Evolutionary conservation across 306 rosid species (phyloP), one percentile per base, ranked within the genome.

Genomic region (Myrica gale): DNA sequence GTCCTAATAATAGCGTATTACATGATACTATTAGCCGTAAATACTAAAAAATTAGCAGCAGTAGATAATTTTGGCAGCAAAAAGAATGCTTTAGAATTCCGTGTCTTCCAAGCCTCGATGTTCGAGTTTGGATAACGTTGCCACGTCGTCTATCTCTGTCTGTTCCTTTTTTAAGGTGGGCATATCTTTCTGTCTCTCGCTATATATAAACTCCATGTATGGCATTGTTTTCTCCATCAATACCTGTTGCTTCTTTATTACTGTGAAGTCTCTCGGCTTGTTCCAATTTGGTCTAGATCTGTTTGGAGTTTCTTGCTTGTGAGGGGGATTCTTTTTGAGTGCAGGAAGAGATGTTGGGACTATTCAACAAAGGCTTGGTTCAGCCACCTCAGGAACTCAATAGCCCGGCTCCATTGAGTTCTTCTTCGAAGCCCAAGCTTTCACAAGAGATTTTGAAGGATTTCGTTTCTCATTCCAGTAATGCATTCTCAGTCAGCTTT

Each of bases 351-450:
- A 32, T 94, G 98, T 88, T 91, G 79, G 94, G 92, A 2, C 87
- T 94, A 82, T 94, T 94, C 91, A 88, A 86, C 81, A 89, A 87
- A 71, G 90, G 79, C 42, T 79, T 89, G 80, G 94, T 87, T 8
- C 86, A 86, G 54, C 92, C 98, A 72, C 98, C 98, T 0, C 82
- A 90, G 83, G 98, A 94, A 89, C 93, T 94, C 26, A 79, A 90
- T 12, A 93, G 98, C 80, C 94, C 98, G 19, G 92, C 87, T 56
- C 68, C 93, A 45, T 44, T 68, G 78, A 74, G 68, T 75, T 82
- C 82, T 17, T 62, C 82, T 44, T 53, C 51, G 68, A 90, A 84
- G 83, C 85, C 93, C 3, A 89, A 89, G 78, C 84, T 46, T 54
- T 68, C 90, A 41, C 78, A 74, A 21, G 90, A 94, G 3, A 85